phyloP scores from a whole-genome alignment of 2,329 filamentous ascomycete species.

The Metarhizium robertsii region DNA sequence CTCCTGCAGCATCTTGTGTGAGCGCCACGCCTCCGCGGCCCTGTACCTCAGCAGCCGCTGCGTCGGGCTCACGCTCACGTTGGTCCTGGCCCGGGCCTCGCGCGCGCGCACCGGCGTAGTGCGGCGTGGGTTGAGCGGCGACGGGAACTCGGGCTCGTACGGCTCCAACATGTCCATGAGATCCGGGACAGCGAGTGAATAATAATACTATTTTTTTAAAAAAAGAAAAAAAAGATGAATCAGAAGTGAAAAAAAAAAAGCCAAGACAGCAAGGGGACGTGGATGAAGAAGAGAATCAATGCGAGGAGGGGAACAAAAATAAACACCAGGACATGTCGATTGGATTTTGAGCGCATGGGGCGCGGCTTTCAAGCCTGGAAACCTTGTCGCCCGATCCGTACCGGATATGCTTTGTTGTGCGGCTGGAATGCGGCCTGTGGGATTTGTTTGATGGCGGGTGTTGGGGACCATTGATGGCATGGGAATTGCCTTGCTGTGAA shows the following conservation, averaged over 20 bases:
- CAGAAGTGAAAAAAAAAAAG: too few relatives aligned
- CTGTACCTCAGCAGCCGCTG: slow-evolving; percentile 32
- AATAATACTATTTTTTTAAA: neutral
- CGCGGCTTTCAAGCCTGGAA: too few relatives aligned
- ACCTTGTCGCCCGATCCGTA: neutral
- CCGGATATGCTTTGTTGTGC: neutral
- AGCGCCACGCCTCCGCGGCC: slow-evolving; percentile 31
- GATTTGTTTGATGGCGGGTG: neutral
- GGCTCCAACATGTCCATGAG: neutral
- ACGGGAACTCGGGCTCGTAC: slow-evolving; percentile 17
- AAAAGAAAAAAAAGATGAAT: too few relatives aligned
- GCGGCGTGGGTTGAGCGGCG: slow-evolving; percentile 18
- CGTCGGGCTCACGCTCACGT: slow-evolving; percentile 21
- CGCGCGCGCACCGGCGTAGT: neutral
- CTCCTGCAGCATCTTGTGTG: slow-evolving; percentile 21
- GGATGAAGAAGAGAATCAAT: too few relatives aligned
- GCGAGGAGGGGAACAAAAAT: too few relatives aligned
- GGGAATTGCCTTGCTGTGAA: too few relatives aligned
- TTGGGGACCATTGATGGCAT: neutral
- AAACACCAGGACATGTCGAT: too few relatives aligned
- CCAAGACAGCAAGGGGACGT: too few relatives aligned
- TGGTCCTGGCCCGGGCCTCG: neutral
- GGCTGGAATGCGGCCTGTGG: neutral
- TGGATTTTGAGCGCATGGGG: too few relatives aligned
- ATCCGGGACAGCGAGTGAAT: neutral